Base-by-base conservation (phyloP, 2,329 filamentous ascomycete genomes). In the Fusarium sp. region DNA sequence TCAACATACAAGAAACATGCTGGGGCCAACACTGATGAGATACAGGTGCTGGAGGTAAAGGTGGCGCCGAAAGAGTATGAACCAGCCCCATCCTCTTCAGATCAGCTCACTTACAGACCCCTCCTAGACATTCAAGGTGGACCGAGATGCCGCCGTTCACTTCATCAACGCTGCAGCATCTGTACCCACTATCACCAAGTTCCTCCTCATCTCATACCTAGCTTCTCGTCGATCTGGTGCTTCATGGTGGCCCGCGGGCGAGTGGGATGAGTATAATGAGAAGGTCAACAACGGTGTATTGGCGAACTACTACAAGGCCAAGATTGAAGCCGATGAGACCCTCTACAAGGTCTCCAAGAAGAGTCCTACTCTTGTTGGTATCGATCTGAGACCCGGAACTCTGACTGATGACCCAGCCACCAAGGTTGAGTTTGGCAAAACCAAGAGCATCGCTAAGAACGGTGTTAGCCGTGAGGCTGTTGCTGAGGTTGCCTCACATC, bases 131-230 rank as follows among this genome's bases (percentile, higher is more conserved):
- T 85, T 85, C 74, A 84, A 85, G 52, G 85, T 92, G 58, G 90
- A 92, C 79, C 84, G 87, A 44, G 89, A 92, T 75, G 91, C 90
- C 5, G 90, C 90, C 14, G 86, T 86, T 46, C 84, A 89, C 77
- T 89, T 90, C 77, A 87, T 92, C 81, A 85, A 86, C 54, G 89
- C 90, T 9, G 85, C 89, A 1, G 86, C 87, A 25, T 79, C 85
- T 12, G 84, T 85, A 0, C 85, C 88, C 1, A 81, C 82, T 25
- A 83, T 92, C 68, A 88, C 82, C 6, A 87, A 89, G 66, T 92
- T 92, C 81, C 84, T 93, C 53, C 86, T 92, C 73, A 83, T 93
- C 57, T 92, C 90, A 1, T 91, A 91, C 71, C 79, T 88, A 15
- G 84, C 84, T 64, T 87, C 88, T 22, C 86, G 91, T 29, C 83